Evolutionary conservation across 331 rosid species (phyloP).

Genomic region (Quercus tomentella): DNA sequence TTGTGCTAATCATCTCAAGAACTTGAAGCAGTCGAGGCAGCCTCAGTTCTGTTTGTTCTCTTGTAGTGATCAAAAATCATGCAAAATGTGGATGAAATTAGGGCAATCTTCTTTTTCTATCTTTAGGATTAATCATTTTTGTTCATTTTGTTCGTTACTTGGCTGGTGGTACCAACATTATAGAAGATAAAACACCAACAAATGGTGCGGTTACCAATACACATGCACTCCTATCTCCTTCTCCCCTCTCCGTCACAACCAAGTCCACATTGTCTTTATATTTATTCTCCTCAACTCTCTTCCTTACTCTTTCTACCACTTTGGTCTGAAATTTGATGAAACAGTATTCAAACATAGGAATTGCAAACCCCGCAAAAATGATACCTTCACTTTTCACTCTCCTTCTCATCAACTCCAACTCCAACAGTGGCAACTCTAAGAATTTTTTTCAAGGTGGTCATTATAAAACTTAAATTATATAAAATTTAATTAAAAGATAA

Average conservation of each 20-base stretch:
- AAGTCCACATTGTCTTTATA: background rate
- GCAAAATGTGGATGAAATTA: background rate
- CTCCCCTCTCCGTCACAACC: background rate
- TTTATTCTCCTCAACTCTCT: background rate
- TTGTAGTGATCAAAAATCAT: background rate
- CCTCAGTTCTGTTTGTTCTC: background rate
- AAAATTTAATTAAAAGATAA: too few relatives aligned
- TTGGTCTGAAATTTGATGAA: background rate
- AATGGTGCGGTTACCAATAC: constrained; percentile 56
- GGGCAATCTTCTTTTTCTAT: background rate
- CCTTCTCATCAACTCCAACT: background rate
- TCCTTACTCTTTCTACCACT: background rate
- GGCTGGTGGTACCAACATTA: constrained; percentile 27
- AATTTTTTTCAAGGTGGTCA: too few relatives aligned
- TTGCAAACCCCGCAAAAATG: background rate
- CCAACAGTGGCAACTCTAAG: too few relatives aligned
- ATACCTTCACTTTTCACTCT: constrained; percentile 1
- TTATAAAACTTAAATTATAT: too few relatives aligned
- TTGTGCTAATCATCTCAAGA: background rate
- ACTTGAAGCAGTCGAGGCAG: background rate
- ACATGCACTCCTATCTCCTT: constrained; percentile 21
- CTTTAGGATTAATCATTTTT: background rate
- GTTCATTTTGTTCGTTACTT: background rate
- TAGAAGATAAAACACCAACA: constrained; percentile 69
- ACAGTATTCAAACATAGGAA: background rate